Percentiles rank a stretch among this genome's conserved stretches.
phyloP scores from a whole-genome alignment of 2,329 filamentous ascomycete genomes.

The Fusarium brachygibbosum region DNA sequence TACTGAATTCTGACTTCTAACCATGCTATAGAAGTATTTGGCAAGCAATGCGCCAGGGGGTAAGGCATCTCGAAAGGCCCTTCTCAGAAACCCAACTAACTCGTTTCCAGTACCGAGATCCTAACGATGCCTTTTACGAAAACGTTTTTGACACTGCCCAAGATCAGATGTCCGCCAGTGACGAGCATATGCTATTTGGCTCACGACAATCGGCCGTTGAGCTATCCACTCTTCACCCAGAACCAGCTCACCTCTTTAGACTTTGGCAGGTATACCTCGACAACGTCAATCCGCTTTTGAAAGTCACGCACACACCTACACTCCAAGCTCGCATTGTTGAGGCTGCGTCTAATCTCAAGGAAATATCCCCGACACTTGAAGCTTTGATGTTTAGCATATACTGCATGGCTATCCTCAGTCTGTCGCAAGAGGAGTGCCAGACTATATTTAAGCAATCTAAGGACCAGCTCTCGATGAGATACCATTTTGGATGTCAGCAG shows the following conservation, averaged over 20 bases:
- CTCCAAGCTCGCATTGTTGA: conserved; percentile 67
- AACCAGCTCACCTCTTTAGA: conserved; percentile 60
- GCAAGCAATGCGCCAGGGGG: conserved; percentile 27
- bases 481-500: conserved; percentile 64
- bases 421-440: conserved; percentile 60
- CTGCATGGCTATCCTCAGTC: conserved; percentile 57
- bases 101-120: background rate
- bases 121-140: conserved; percentile 9
- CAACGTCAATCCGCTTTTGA: conserved; percentile 71
- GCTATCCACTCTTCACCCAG: conserved; percentile 65
- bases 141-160: conserved; percentile 60
- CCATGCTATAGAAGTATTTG: conserved; percentile 7
- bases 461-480: conserved; percentile 57
- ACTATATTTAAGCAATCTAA: conserved; percentile 58
- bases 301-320: conserved; percentile 68
- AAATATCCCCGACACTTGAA: conserved; percentile 59
- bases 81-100: rapidly evolving
- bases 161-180: conserved; percentile 58
- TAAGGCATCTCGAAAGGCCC: background rate
- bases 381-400: conserved; percentile 71
- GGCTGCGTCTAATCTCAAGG: conserved; percentile 58
- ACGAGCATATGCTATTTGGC: conserved; percentile 68
- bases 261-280: conserved; percentile 71
- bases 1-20: rapidly evolving
- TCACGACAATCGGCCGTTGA: conserved; percentile 56